phyloP scores from a whole-genome alignment of 768 basidiomycete genomes.

The Gautieria morchelliformis region DNA sequence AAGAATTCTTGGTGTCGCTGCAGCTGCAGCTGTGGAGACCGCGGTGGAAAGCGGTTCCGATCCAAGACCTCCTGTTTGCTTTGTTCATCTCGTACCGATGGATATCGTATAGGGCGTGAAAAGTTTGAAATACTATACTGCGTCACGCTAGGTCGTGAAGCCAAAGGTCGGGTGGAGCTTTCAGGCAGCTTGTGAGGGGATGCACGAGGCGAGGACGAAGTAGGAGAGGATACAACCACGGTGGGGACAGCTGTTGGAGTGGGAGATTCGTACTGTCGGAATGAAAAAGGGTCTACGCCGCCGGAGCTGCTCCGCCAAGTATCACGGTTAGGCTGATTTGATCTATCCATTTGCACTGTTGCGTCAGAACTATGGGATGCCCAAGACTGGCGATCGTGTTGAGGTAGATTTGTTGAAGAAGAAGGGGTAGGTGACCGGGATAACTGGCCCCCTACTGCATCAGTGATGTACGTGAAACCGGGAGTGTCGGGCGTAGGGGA shows the following conservation, averaged over 20 bases:
- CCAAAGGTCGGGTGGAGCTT: neutral
- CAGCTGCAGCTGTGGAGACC: slow-evolving; percentile 2
- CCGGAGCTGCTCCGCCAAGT: slow-evolving; percentile 9
- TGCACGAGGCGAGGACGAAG: neutral
- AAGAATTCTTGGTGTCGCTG: neutral
- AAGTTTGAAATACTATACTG: slow-evolving; percentile 46
- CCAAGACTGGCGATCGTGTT: neutral
- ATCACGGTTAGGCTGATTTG: slow-evolving; percentile 8
- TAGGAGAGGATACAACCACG: slow-evolving; percentile 45
- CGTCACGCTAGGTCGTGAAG: slow-evolving; percentile 20
- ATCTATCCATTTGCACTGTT: neutral
- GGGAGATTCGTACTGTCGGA: slow-evolving; percentile 12
- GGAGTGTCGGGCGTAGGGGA: slow-evolving; percentile 6
- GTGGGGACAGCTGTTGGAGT: slow-evolving; percentile 31
- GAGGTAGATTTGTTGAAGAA: neutral
- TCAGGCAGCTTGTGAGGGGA: neutral
- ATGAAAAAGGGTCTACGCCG: slow-evolving; percentile 14
- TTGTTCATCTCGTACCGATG: slow-evolving; percentile 28
- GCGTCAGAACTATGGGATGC: neutral
- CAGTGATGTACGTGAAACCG: neutral
- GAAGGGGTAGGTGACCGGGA: neutral
- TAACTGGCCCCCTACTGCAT: neutral
- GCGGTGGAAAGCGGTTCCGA: slow-evolving; percentile 31
- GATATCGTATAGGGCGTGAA: slow-evolving; percentile 50
- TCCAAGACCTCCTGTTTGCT: slow-evolving; percentile 40